phyloP scores from a whole-genome alignment of 2,329 filamentous ascomycete genomes.

The Exophiala calicioides region DNA sequence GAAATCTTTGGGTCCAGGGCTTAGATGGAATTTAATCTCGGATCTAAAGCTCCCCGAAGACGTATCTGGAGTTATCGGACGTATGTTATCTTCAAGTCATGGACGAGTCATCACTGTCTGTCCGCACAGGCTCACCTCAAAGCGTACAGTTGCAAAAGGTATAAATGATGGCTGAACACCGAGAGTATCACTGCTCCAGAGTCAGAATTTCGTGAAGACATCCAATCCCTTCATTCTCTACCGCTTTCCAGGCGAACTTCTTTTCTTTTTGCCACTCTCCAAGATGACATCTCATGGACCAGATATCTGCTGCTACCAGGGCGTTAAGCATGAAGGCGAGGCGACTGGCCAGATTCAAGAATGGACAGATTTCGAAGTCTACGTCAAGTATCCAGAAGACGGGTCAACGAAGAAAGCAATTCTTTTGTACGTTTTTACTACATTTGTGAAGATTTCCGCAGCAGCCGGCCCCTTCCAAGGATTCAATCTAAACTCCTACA shows the following conservation, averaged over 20 bases:
- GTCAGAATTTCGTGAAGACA: background rate
- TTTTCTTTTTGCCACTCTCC: background rate
- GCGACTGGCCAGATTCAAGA: background rate
- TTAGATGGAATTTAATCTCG: too few species aligned
- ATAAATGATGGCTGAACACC: too few species aligned
- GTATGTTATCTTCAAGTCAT: too few species aligned
- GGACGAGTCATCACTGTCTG: too few species aligned
- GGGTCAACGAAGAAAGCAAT: slow-evolving; percentile 2
- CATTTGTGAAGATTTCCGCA: background rate
- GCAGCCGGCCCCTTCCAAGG: background rate
- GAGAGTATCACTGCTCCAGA: background rate
- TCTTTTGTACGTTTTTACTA: slow-evolving; percentile 1
- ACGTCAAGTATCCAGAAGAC: slow-evolving; percentile 9
- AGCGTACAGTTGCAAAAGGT: too few species aligned
- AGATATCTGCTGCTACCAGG: slow-evolving; percentile 4
- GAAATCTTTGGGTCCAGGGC: too few species aligned
- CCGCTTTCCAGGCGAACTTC: background rate
- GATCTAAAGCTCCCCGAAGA: too few species aligned
- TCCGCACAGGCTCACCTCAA: too few species aligned
- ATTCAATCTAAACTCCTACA: too few species aligned
- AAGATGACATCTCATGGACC: slow-evolving; percentile 11
- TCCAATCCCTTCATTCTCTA: background rate
- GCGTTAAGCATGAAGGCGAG: slow-evolving; percentile 11
- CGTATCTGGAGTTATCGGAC: too few species aligned
- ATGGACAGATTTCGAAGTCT: slow-evolving; percentile 1